A percentile compares a stretch with the other conserved stretches of the same genome.
These are phyloP conservation scores for Tylopilus sp. DNA, from an alignment of 768 basidiomycete genomes.

Conservation along the genomic window DNA sequence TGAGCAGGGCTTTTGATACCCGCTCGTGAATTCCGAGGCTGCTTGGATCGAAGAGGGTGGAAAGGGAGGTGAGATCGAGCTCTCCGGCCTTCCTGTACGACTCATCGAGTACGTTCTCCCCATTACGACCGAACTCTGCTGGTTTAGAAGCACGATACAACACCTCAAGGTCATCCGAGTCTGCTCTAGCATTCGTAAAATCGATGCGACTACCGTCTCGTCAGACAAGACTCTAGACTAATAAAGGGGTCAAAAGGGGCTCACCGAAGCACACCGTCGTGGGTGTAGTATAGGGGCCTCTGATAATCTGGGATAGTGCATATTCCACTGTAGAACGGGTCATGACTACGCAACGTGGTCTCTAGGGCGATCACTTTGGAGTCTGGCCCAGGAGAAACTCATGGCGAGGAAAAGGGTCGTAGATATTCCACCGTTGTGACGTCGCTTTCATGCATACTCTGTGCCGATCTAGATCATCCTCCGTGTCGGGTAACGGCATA, in stretches of 20 bases:
- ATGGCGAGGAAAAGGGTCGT: no score
- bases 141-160: conserved; percentile 5
- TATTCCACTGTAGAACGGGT: neutral
- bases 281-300: neutral
- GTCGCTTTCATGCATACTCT: no score
- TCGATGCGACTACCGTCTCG: conserved; percentile 1
- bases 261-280: neutral
- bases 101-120: conserved; percentile 1
- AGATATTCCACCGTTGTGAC: no score
- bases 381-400: neutral
- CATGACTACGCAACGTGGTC: neutral
- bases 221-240: neutral
- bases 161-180: neutral
- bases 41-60: conserved; percentile 5
- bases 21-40: neutral
- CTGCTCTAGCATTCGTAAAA: neutral
- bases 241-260: neutral
- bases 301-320: neutral
- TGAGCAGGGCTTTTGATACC: neutral
- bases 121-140: conserved; percentile 2
- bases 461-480: no score
- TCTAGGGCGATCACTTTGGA: neutral
- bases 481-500: no score
- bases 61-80: conserved; percentile 37
- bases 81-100: conserved; percentile 43